Conservation (phyloP, 352 stramenopile species). For the Globisporangium viniferum region DNA sequence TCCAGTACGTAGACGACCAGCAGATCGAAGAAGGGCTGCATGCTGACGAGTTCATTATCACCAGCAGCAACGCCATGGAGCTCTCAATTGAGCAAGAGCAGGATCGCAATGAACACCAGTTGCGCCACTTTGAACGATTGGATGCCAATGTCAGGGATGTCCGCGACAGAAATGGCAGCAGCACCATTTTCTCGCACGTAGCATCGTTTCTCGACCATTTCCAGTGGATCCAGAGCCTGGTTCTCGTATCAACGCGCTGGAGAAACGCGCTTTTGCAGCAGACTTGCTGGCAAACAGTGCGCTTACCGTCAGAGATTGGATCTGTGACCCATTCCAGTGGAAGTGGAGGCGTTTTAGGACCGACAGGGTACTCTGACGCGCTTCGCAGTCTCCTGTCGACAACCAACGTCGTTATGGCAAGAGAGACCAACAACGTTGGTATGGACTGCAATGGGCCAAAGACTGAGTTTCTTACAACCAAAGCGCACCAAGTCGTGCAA, state of each 20-base stretch:
- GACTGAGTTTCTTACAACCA: not conserved
- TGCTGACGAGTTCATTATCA: constrained; percentile 22
- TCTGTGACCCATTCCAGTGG: not conserved
- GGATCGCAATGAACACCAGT: not conserved
- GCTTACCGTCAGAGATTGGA: not conserved
- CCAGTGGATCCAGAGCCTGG: constrained; percentile 17
- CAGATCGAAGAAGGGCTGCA: constrained; percentile 22
- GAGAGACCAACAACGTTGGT: too few species aligned
- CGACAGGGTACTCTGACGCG: not conserved
- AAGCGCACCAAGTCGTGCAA: constrained; percentile 13
- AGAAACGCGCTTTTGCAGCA: constrained; percentile 2
- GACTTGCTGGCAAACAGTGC: constrained; percentile 14
- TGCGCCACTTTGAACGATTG: not conserved
- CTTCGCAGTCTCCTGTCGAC: not conserved
- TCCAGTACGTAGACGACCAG: constrained; percentile 30
- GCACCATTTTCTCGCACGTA: not conserved
- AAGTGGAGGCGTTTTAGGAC: not conserved
- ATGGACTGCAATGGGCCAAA: too few species aligned
- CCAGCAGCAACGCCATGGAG: not conserved
- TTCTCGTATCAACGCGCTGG: constrained; percentile 14
- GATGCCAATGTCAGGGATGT: not conserved
- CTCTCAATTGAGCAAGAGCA: not conserved
- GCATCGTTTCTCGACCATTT: constrained; percentile 20
- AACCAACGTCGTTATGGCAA: too few species aligned
- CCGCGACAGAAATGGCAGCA: not conserved